These are phyloP conservation scores for Auxenochlorella protothecoides DNA, from an alignment of 139 green algal species.

Conservation along the genomic window DNA sequence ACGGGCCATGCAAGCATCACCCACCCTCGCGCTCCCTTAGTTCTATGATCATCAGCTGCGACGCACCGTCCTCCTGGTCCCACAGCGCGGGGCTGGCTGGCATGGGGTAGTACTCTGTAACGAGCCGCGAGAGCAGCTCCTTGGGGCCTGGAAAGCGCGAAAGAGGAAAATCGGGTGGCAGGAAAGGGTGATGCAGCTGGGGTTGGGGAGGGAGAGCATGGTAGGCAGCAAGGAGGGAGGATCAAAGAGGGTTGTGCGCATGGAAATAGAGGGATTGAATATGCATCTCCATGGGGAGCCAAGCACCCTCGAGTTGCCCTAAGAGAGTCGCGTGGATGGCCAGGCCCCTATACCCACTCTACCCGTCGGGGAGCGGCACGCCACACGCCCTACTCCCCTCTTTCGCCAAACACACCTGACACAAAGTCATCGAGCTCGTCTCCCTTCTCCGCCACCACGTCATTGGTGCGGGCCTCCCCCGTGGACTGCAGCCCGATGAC, in stretches of 20 bases:
- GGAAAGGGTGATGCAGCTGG: no score
- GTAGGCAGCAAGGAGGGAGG: no score
- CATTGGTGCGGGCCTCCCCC: slow-evolving; percentile 47
- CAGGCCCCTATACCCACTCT: no score
- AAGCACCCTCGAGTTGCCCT: no score
- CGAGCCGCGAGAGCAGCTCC: slow-evolving; percentile 39
- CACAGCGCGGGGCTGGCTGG: slow-evolving; percentile 12
- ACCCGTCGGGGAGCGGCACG: no score
- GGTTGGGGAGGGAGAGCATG: no score
- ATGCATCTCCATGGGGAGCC: no score
- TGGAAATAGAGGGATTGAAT: no score
- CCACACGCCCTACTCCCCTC: no score
- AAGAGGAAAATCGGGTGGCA: no score
- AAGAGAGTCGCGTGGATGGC: no score
- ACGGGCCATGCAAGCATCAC: not conserved
- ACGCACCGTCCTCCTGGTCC: slow-evolving; percentile 7
- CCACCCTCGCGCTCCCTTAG: not conserved
- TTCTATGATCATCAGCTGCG: not conserved
- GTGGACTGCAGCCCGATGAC: slow-evolving; percentile 62
- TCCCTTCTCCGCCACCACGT: slow-evolving; percentile 37
- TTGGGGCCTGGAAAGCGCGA: slow-evolving; percentile 13
- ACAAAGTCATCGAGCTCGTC: slow-evolving; percentile 48
- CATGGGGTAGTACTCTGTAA: slow-evolving; percentile 39
- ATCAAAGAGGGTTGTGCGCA: no score
- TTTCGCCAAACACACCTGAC: slow-evolving; percentile 12